These are phyloP conservation scores for Colletotrichum lentis DNA, from an alignment of 2,329 filamentous ascomycete genomes.

Conservation along the genomic window DNA sequence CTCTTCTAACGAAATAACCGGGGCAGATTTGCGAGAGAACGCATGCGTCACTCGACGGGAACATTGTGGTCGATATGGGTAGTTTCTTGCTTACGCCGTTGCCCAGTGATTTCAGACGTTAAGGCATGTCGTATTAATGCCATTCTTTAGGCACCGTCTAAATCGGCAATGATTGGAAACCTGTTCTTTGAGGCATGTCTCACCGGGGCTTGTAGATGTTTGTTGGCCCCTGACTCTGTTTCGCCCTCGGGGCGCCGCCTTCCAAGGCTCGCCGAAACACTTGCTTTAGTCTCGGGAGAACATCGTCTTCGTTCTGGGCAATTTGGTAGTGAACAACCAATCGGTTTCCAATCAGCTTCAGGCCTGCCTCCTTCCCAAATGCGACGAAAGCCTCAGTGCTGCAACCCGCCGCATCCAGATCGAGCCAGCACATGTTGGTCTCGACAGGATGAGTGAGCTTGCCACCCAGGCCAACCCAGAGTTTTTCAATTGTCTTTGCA, in stretches of 20 bases:
- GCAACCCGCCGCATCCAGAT: constrained; percentile 69
- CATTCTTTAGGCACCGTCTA: background rate
- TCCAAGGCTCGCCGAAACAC: constrained; percentile 58
- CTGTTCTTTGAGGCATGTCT: background rate
- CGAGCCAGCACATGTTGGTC: constrained; percentile 93
- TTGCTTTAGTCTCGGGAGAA: constrained; percentile 63
- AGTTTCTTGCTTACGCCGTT: background rate
- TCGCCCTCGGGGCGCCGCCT: constrained; percentile 34
- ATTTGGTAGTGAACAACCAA: constrained; percentile 68
- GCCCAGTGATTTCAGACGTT: no score
- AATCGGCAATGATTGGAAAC: no score
- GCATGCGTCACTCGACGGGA: background rate
- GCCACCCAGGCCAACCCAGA: constrained; percentile 77
- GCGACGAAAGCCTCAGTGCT: constrained; percentile 49
- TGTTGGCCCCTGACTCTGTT: constrained; percentile 8
- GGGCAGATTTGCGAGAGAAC: background rate
- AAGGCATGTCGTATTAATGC: background rate
- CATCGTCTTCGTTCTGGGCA: constrained; percentile 65
- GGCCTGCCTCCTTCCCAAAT: constrained; percentile 53
- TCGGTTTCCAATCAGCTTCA: constrained; percentile 52
- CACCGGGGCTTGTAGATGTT: constrained; percentile 39
- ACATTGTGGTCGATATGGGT: no score
- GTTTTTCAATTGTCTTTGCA: constrained; percentile 70
- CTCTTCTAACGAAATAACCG: background rate
- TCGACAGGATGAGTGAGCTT: constrained; percentile 74